These are phyloP conservation scores for Dactylellina drechsleri DNA, from an alignment of 2,329 filamentous ascomycete genomes.

Conservation along the genomic window DNA sequence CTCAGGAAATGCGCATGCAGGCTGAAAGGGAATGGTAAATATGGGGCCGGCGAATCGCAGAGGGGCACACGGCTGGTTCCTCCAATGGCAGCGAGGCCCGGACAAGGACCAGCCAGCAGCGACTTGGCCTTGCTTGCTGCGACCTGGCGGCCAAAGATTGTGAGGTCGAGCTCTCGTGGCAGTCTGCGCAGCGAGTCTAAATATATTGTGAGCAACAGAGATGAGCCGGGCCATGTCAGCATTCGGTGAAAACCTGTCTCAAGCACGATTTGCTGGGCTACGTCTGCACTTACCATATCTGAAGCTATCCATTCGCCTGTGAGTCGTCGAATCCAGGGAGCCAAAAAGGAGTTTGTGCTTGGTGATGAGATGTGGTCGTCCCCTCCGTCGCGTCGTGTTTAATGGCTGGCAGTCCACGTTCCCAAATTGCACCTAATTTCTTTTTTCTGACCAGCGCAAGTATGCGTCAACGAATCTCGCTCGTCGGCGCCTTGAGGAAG, in stretches of 20 bases:
- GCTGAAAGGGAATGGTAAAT: constrained; percentile 21
- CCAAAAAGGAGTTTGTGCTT: constrained; percentile 9
- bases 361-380: constrained; percentile 25
- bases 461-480: constrained; percentile 39
- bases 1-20: constrained; percentile 34
- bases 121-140: constrained; percentile 36
- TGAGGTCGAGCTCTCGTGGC: constrained; percentile 1
- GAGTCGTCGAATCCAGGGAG: constrained; percentile 6
- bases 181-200: constrained; percentile 3
- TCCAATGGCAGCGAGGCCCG: constrained; percentile 35
- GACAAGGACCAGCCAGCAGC: constrained; percentile 49
- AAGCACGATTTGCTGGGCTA: constrained; percentile 41
- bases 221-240: constrained; percentile 32
- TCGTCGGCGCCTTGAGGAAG: constrained; percentile 4
- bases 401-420: constrained; percentile 33
- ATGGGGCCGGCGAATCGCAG: constrained; percentile 32
- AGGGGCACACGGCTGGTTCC: constrained; percentile 12
- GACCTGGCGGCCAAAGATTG: not conserved
- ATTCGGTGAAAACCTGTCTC: constrained; percentile 12
- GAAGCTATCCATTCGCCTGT: constrained; percentile 15
- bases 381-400: constrained; percentile 1
- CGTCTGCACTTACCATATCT: constrained; percentile 40
- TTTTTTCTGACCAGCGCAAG: constrained; percentile 17
- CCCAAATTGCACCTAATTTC: constrained; percentile 15
- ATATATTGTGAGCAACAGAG: not conserved